phyloP scores from a whole-genome alignment of 1,284 basidiomycete genomes.

The Cutaneotrichosporon daszewskae region DNA sequence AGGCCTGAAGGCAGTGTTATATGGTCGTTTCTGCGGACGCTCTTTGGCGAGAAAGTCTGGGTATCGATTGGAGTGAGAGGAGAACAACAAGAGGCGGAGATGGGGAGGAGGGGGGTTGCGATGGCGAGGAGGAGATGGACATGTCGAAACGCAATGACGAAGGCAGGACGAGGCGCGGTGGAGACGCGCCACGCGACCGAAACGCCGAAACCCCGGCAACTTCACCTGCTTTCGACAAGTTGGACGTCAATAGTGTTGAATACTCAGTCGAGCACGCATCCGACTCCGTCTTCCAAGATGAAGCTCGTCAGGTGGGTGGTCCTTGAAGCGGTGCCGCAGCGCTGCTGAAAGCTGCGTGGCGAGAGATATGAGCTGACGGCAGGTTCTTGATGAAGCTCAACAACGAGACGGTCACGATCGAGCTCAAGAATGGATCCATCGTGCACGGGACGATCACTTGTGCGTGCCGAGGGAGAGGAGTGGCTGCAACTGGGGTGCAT shows the following conservation, averaged over 20 bases:
- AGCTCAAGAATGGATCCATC: conserved; percentile 94
- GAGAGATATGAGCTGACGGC: conserved; percentile 1
- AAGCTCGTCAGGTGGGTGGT: conserved; percentile 49
- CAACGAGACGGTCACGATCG: conserved; percentile 97
- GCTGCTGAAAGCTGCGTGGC: neutral
- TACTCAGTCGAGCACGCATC: conserved; percentile 11
- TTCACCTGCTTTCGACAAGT: neutral
- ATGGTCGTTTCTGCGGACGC: too few relatives aligned
- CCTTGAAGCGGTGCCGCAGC: neutral
- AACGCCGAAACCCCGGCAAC: conserved; percentile 4
- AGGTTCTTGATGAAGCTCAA: conserved; percentile 99
- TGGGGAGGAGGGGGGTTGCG: neutral
- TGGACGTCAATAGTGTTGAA: neutral
- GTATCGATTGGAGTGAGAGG: neutral
- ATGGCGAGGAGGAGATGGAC: neutral
- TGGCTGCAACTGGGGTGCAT: neutral
- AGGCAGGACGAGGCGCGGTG: neutral
- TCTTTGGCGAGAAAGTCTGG: too few relatives aligned
- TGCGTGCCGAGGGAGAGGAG: conserved; percentile 47
- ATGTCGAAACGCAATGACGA: neutral
- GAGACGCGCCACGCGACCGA: conserved; percentile 3
- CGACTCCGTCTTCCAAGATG: conserved; percentile 47
- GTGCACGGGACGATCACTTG: conserved; percentile 97
- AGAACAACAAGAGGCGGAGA: conserved; percentile 1
- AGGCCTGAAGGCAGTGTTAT: too few relatives aligned